phyloP scores from a whole-genome alignment of 73 alveolate species.

The Symbiodinium pilosum region DNA sequence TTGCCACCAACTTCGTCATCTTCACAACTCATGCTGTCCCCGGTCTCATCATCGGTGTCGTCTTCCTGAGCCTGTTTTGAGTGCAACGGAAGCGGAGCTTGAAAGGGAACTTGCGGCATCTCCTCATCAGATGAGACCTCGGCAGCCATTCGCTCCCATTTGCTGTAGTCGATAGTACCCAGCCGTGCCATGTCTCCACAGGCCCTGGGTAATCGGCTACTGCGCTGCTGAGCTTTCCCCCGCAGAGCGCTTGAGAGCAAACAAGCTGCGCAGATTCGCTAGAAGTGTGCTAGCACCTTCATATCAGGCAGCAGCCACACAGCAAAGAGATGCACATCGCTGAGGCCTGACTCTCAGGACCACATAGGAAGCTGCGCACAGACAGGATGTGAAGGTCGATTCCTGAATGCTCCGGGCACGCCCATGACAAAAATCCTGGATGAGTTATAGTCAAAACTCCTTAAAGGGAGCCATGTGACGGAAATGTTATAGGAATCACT shows the following conservation, averaged over 20 bases:
- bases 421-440: too few relatives aligned
- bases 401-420: background rate
- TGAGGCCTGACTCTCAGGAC: constrained; percentile 84
- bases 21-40: background rate
- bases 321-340: background rate
- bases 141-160: background rate
- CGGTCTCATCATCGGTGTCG: background rate
- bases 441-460: too few relatives aligned
- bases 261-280: too few relatives aligned
- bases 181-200: background rate
- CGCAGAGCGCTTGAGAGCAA: too few relatives aligned
- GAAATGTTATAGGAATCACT: too few relatives aligned
- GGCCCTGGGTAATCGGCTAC: background rate
- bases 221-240: background rate
- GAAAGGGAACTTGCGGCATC: background rate
- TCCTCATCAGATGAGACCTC: background rate
- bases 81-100: background rate
- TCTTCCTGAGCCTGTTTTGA: background rate
- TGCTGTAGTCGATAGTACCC: constrained; percentile 14
- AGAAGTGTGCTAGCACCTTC: too few relatives aligned
- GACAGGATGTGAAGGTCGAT: constrained; percentile 54
- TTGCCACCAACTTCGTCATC: background rate
- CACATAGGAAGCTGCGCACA: constrained; percentile 28
- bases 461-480: background rate
- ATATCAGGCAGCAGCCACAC: too few relatives aligned